Evolutionary conservation across 1,139 yeast genomes (phyloP), one percentile per base, ranked within the genome.

Genomic region (Yamadazyma sp.): DNA sequence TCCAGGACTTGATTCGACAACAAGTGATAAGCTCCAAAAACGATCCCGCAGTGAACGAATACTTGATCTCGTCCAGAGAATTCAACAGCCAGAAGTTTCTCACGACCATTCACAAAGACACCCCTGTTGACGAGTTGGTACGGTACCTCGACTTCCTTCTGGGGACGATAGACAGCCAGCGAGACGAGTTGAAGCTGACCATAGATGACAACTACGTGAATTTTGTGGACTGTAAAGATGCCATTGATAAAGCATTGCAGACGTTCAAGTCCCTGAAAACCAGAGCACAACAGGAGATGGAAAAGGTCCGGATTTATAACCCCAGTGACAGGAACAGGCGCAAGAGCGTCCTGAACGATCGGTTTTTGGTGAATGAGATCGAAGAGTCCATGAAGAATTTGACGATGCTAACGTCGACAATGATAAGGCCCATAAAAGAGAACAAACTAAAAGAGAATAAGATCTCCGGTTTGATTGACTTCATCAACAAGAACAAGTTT

Each of bases 351-450:
- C 25, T 17, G 11, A 53, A 58, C 31, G 55, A 56, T 29, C 40
- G 40, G 20, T 44, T 62, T 15, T 45, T 61, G 5, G 52, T 54
- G 1, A 64, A 67, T 22, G 72, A 66, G 27, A 55, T 77, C 25
- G 77, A 74, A 41, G 69, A 61, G 28, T 61, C 81, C 18, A 66
- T 72, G 34, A 69, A 66, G 38, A 71, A 73, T 46, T 63, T 81
- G 31, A 75, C 76, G 40, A 65, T 74, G 34, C 73, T 79, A n/a
- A 83, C 91, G 0, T 73, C 87, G 1, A 67, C 82, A 45, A 68
- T 84, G 57, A 75, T 88, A 47, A 79, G 89, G 46, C 98, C 98
- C 0, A 79, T 91, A 5, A 62, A 83, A 40, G 84, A 83, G 37
- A 79, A 80, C 41, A 75, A 79, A 43, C 64, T 71, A 8, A 81